Evolutionary conservation across 805 yeast genomes (phyloP).

Genomic region (Ogataea paraovalis): DNA sequence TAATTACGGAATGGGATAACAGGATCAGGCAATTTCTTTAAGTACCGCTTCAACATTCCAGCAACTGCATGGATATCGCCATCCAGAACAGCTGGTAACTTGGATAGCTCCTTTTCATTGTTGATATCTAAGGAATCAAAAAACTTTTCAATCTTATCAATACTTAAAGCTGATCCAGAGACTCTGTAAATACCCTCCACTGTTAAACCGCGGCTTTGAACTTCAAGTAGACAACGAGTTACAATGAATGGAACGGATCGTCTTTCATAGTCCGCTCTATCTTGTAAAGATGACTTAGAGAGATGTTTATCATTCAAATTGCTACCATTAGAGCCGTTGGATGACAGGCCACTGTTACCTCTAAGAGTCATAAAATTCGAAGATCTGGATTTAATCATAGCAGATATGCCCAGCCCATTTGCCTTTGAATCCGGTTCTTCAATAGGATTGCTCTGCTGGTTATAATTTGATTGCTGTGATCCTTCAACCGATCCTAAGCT

Average conservation of each 20-base stretch:
- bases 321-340: constrained; percentile 4
- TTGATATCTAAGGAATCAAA: constrained; percentile 29
- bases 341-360: not conserved
- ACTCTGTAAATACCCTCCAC: constrained; percentile 88
- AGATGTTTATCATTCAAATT: constrained; percentile 13
- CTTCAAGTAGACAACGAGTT: constrained; percentile 65
- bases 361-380: constrained; percentile 37
- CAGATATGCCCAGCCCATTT: constrained; percentile 10
- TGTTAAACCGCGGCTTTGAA: constrained; percentile 71
- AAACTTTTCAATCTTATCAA: constrained; percentile 37
- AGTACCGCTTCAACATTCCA: constrained; percentile 79
- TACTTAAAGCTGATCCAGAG: constrained; percentile 75
- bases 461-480: not conserved
- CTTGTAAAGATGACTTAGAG: constrained; percentile 54
- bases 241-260: constrained; percentile 66
- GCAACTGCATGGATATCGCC: constrained; percentile 83
- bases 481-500: not conserved
- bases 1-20: constrained; percentile 69
- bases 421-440: constrained; percentile 10
- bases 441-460: not conserved
- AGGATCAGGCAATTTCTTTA: constrained; percentile 82
- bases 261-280: constrained; percentile 59
- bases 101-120: constrained; percentile 33
- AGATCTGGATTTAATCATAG: constrained; percentile 43
- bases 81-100: constrained; percentile 14